Conservation (phyloP, 2,329 filamentous ascomycete species). For the Talaromyces sp. region DNA sequence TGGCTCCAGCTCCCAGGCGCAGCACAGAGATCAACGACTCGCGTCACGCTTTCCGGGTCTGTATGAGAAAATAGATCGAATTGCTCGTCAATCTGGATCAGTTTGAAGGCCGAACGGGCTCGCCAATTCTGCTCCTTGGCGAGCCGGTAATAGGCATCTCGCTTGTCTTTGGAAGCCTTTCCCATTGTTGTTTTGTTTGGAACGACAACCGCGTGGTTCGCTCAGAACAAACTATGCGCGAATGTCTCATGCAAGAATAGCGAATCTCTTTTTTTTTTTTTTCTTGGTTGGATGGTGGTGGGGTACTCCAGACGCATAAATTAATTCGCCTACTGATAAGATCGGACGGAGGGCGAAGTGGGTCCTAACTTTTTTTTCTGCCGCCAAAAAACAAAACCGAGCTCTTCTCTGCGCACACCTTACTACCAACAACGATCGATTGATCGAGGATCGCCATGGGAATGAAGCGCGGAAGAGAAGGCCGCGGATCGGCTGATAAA, state of each 20-base stretch:
- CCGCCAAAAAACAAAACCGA: slow-evolving; percentile 15
- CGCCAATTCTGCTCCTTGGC: slow-evolving; percentile 99
- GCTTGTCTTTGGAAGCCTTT: slow-evolving; percentile 97
- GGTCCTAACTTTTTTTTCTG: slow-evolving; percentile 29
- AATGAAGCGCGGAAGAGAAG: slow-evolving; percentile 30
- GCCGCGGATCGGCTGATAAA: slow-evolving; percentile 21
- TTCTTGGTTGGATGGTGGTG: background rate
- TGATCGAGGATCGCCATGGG: slow-evolving; percentile 23
- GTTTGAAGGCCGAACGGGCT: slow-evolving; percentile 91
- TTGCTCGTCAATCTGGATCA: slow-evolving; percentile 92
- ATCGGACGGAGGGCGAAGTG: slow-evolving; percentile 6
- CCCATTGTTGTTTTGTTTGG: slow-evolving; percentile 57
- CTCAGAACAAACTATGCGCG: background rate
- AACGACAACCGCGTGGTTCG: background rate
- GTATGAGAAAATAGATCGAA: slow-evolving; percentile 79
- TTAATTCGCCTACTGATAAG: slow-evolving; percentile 10
- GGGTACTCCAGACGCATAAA: background rate
- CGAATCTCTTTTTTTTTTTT: slow-evolving; percentile 1
- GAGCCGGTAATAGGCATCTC: slow-evolving; percentile 94
- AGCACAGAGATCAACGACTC: slow-evolving; percentile 93
- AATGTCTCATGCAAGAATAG: background rate
- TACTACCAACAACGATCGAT: background rate
- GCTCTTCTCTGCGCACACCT: slow-evolving; percentile 16
- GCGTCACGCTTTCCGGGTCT: slow-evolving; percentile 64
- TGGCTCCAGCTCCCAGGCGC: slow-evolving; percentile 97